Conservation (phyloP, 1,284 basidiomycete species). For the Ganoderma resinaceum region DNA sequence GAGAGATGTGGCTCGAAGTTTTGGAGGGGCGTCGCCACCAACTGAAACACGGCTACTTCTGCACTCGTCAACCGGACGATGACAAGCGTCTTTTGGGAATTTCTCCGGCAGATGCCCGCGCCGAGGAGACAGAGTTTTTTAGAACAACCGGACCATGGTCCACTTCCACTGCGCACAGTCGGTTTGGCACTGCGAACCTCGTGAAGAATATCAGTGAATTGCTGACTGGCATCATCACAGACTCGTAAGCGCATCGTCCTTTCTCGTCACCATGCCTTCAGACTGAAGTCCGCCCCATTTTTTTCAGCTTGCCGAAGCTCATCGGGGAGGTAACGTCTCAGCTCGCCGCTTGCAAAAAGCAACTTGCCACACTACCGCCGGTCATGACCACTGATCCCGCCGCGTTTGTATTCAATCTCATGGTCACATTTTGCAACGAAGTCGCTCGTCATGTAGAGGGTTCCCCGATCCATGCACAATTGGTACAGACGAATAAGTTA, state of each 20-base stretch:
- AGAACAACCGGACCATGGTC: conserved; percentile 58
- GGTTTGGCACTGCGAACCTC: conserved; percentile 65
- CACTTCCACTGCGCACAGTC: conserved; percentile 46
- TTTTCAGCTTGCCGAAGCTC: conserved; percentile 51
- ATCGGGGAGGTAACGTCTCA: conserved; percentile 44
- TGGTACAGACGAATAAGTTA: conserved; percentile 20
- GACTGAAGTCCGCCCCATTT: not conserved
- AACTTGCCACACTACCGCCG: conserved; percentile 51
- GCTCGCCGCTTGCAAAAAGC: conserved; percentile 44
- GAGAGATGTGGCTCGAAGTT: conserved; percentile 56
- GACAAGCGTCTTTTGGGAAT: conserved; percentile 51
- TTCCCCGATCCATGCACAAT: conserved; percentile 12
- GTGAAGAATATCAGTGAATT: conserved; percentile 59
- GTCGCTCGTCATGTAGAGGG: conserved; percentile 48
- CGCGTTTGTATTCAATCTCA: conserved; percentile 52
- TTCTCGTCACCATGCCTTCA: not conserved
- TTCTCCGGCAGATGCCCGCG: conserved; percentile 47
- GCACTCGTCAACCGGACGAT: conserved; percentile 71
- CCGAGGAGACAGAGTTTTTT: conserved; percentile 55
- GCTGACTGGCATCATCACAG: conserved; percentile 45
- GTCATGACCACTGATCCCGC: conserved; percentile 48
- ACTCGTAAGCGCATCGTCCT: conserved; percentile 5
- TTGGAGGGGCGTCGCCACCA: conserved; percentile 53
- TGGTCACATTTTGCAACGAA: conserved; percentile 52
- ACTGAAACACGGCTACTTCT: conserved; percentile 69